Evolutionary conservation across 805 yeast genomes (phyloP), one percentile per base, ranked within the genome.

Genomic region (Huiozyma sinensis): DNA sequence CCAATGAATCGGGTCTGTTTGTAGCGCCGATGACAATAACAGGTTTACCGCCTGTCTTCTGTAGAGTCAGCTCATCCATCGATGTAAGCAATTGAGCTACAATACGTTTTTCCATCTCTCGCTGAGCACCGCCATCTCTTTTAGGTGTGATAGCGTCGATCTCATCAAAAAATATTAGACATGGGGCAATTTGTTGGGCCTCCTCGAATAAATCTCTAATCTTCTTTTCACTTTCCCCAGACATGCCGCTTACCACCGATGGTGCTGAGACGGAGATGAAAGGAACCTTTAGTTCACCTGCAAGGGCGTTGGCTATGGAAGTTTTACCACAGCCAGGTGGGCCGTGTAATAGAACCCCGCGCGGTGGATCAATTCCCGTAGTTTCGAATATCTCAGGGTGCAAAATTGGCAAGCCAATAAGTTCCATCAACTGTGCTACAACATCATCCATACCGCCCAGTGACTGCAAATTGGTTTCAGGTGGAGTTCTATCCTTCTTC

Each of bases 301-400:
- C 98, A 24, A 92, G 68, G 0, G 97, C 96, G 62, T 88, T 88
- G 3, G 98, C 98, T 43, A 92, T 80, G 37, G 95, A 82, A 0
- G 98, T 92, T 57, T 92, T 92, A 61, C 98, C 98, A 69, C 98
- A 92, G 11, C 98, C 98, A 1, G 97, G 98, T 0, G 98, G 98
- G 0, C 98, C 98, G 62, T 89, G 95, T n/a, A 92, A 65, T 30
- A 92, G 62, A 0, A 92, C 84, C 37, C 97, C 97, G 28, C 96
- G 72, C 13, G 97, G 95, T 12, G 97, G 97, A 52, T 87, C 95
- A 10, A 89, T 89, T 28, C 97, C 97, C 0, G 95, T 82, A 6
- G 89, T 72, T 27, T 69, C 51, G 58, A 86, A 92, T 1, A 92
- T 84, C 61, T 92, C 98, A 0, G 97, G 97, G 56, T 92, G 97